phyloP scores from a whole-genome alignment of 805 yeast species.

The Candida berthetii region DNA sequence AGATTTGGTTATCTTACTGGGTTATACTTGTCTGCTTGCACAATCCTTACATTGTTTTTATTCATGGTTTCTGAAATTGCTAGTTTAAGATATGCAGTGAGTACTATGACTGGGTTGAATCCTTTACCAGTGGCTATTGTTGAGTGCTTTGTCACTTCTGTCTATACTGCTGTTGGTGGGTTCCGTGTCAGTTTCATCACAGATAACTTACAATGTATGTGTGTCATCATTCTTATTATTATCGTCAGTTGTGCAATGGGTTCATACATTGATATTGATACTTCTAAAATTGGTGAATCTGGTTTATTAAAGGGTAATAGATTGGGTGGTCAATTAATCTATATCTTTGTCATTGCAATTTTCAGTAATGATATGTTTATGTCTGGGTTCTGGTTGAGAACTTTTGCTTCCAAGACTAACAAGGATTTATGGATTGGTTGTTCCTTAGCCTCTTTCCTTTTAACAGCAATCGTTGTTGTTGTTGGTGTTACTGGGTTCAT shows the following conservation, averaged over 20 bases:
- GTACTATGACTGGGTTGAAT: slow-evolving; percentile 69
- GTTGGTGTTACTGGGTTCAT: slow-evolving; percentile 81
- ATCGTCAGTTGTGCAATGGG: slow-evolving; percentile 80
- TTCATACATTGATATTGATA: slow-evolving; percentile 52
- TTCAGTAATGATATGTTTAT: slow-evolving; percentile 85
- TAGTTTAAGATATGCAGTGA: slow-evolving; percentile 72
- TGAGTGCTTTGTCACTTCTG: slow-evolving; percentile 81
- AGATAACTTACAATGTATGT: slow-evolving; percentile 76
- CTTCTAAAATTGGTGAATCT: slow-evolving; percentile 55
- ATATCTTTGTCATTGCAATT: slow-evolving; percentile 80
- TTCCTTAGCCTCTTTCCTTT: slow-evolving; percentile 63
- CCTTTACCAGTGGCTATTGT: slow-evolving; percentile 79
- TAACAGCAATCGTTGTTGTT: slow-evolving; percentile 57
- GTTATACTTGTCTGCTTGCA: slow-evolving; percentile 71
- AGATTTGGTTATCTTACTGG: slow-evolving; percentile 73
- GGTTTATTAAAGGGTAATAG: slow-evolving; percentile 60
- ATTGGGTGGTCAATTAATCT: slow-evolving; percentile 85
- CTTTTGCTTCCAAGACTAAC: slow-evolving; percentile 81
- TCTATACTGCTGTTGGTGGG: slow-evolving; percentile 86
- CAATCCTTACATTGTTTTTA: slow-evolving; percentile 77
- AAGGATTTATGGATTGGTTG: slow-evolving; percentile 73
- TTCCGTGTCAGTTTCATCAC: slow-evolving; percentile 84
- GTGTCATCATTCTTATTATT: slow-evolving; percentile 60
- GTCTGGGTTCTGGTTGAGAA: slow-evolving; percentile 91
- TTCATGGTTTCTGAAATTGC: slow-evolving; percentile 86